Evolutionary conservation across 1,284 basidiomycete genomes (phyloP).

Genomic region (Cryptococcus sp.): DNA sequence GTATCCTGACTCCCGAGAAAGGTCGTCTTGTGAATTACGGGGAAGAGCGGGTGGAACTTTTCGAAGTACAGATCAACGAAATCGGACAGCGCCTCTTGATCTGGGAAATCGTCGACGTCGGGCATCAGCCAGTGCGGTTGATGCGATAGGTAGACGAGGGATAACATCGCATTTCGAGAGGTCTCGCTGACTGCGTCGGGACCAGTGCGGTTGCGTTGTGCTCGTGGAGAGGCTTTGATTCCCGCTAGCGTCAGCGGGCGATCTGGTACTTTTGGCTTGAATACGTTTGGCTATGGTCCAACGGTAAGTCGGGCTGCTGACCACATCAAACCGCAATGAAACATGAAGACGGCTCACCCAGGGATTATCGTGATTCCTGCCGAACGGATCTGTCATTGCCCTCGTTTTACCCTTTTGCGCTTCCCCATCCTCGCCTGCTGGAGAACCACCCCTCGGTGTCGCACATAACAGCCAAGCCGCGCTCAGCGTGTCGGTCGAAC

Average conservation of each 20-base stretch:
- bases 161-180: conserved; percentile 41
- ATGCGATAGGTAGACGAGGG: conserved; percentile 41
- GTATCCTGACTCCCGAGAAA: conserved; percentile 28
- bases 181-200: conserved; percentile 24
- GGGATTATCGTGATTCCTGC: conserved; percentile 32
- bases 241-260: conserved; percentile 35
- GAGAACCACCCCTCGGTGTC: conserved; percentile 29
- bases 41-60: conserved; percentile 44
- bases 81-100: conserved; percentile 35
- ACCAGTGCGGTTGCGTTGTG: conserved; percentile 7
- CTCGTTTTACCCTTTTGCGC: conserved; percentile 8
- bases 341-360: conserved; percentile 27
- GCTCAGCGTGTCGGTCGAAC: conserved; percentile 35
- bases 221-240: conserved; percentile 29
- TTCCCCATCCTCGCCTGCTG: conserved; percentile 16
- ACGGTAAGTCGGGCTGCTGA: conserved; percentile 5
- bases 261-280: conserved; percentile 38
- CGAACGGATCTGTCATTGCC: conserved; percentile 21
- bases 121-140: conserved; percentile 39
- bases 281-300: conserved; percentile 29
- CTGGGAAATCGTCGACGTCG: conserved; percentile 41
- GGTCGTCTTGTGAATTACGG: conserved; percentile 41
- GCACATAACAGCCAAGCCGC: conserved; percentile 35
- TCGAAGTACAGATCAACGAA: conserved; percentile 47
- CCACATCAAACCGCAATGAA: no score